Evolutionary conservation across 2,329 filamentous ascomycete species (phyloP).

Genomic region (Pestalotiopsis sp.): DNA sequence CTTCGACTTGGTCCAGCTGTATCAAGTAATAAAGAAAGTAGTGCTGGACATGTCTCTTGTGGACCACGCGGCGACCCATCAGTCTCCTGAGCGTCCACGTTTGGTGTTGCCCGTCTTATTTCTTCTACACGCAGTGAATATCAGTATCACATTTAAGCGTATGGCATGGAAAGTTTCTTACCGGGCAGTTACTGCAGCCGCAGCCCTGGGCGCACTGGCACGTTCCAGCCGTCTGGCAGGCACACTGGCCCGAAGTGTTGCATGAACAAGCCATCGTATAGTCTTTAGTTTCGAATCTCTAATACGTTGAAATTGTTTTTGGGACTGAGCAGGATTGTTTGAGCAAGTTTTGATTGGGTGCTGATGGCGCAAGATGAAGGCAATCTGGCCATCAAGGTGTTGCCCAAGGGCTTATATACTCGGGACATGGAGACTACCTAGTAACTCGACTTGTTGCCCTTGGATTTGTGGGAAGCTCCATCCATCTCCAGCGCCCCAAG

Average conservation of each 20-base stretch:
- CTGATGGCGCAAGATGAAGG: not conserved
- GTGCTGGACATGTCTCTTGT: too few species aligned
- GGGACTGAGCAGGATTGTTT: not conserved
- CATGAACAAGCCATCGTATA: not conserved
- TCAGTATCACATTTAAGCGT: not conserved
- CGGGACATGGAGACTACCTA: too few species aligned
- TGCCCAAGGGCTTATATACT: not conserved
- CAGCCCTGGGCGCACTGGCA: not conserved
- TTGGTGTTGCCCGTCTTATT: not conserved
- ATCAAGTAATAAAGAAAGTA: too few species aligned
- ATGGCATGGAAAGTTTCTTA: not conserved
- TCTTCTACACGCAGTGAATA: not conserved
- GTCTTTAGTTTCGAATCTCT: not conserved
- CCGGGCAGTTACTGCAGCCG: not conserved
- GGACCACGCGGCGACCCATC: not conserved
- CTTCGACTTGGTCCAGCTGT: too few species aligned
- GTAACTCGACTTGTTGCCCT: not conserved
- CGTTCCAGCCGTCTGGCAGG: not conserved
- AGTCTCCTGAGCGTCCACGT: not conserved
- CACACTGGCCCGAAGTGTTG: not conserved
- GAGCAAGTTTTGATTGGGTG: not conserved
- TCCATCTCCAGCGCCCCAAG: too few species aligned
- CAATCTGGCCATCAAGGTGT: not conserved
- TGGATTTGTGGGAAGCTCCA: too few species aligned
- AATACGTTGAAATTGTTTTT: not conserved